Conservation (phyloP, 495 filamentous ascomycete species). For the Lepidopterella palustris region DNA sequence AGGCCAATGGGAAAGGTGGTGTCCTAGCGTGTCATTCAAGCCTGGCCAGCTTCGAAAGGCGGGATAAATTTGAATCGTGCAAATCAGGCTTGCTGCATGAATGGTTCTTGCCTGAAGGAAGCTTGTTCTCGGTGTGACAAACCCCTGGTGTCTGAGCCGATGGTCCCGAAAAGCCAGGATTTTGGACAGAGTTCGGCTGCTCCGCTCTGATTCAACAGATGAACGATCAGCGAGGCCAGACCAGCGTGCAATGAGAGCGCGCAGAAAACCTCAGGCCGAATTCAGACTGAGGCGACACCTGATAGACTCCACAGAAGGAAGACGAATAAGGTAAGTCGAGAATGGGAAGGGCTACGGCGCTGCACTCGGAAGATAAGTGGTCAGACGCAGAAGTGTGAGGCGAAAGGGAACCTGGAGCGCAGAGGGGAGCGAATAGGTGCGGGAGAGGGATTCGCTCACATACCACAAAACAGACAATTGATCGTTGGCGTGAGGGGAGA, state of each 20-base stretch:
- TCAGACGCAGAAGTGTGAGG: constrained; percentile 6
- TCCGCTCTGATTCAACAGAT: constrained; percentile 10
- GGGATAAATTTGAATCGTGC: constrained; percentile 3
- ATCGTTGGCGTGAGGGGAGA: constrained; percentile 14
- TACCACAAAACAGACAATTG: constrained; percentile 17
- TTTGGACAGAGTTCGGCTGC: constrained; percentile 4
- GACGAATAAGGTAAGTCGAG: not conserved
- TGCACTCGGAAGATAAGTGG: constrained; percentile 17
- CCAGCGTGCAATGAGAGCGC: constrained; percentile 16
- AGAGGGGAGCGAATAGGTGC: constrained; percentile 9
- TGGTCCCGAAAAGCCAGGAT: constrained; percentile 2
- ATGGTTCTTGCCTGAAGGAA: constrained; percentile 14
- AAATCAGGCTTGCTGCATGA: not conserved
- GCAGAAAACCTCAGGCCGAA: constrained; percentile 5
- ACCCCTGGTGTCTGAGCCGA: constrained; percentile 2
- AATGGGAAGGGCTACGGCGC: constrained; percentile 1
- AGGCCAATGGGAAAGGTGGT: constrained; percentile 9
- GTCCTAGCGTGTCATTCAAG: constrained; percentile 13
- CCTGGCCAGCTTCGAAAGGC: constrained; percentile 12
- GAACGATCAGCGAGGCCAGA: constrained; percentile 11
- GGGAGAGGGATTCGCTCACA: constrained; percentile 9
- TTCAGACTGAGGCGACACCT: not conserved
- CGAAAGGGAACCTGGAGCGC: constrained; percentile 3
- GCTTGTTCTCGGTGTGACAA: constrained; percentile 3
- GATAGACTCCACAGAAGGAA: not conserved